These are phyloP conservation scores for Ceriops tagal DNA, from an alignment of 345 rosid species.

Conservation along the genomic window DNA sequence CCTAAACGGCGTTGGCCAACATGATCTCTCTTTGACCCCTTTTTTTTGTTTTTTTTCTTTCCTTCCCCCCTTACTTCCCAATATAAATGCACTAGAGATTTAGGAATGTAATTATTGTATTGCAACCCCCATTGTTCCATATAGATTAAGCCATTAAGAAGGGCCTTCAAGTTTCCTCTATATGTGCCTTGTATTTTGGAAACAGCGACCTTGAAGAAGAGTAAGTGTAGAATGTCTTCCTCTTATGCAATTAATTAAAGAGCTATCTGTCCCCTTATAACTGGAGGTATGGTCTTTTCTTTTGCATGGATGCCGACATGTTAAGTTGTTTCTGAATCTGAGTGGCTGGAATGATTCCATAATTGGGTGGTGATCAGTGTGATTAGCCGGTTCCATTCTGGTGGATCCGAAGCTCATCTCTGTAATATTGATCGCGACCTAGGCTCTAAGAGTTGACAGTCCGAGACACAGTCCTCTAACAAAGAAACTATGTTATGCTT, in stretches of 20 bases:
- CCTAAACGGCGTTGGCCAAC: conserved; percentile 15
- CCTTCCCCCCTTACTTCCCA: not conserved
- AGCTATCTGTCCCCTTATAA: not conserved
- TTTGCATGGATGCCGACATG: no score
- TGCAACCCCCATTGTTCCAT: conserved; percentile 42
- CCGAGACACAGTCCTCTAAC: no score
- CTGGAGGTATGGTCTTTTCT: not conserved
- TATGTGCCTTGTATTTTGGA: conserved; percentile 13
- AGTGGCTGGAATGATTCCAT: no score
- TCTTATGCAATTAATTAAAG: not conserved
- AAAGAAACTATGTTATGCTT: no score
- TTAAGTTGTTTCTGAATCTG: no score
- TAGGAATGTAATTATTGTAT: conserved; percentile 47
- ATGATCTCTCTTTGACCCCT: not conserved
- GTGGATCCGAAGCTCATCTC: no score
- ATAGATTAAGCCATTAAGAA: conserved; percentile 28
- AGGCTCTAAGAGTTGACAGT: no score
- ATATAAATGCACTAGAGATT: conserved; percentile 26
- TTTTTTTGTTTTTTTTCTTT: not conserved
- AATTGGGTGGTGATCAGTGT: no score
- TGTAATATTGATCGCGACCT: no score
- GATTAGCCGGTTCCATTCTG: no score
- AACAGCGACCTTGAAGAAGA: conserved; percentile 15
- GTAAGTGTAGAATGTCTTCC: conserved; percentile 19
- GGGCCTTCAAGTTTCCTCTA: conserved; percentile 16